Evolutionary conservation across 306 rosid genomes (phyloP), one percentile per base, ranked within the genome.

Genomic region (Prunus fruticosa): DNA sequence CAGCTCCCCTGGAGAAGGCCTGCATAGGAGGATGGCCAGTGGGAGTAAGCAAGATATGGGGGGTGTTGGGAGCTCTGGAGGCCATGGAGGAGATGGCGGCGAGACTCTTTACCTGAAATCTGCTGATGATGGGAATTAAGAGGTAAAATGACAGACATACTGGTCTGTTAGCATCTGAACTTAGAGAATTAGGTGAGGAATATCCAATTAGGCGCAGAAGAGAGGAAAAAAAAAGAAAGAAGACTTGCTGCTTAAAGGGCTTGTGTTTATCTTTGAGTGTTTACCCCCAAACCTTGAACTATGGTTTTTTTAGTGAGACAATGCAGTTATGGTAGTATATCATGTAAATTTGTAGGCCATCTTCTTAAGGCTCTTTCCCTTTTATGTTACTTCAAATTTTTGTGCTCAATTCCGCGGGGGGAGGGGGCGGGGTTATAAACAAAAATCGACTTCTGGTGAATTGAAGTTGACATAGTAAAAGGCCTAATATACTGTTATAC

Each of bases 101-200:
- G 98, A 95, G 76, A 85, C 78, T 27, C 93, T 89, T 34, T 95
- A 95, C 85, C 86, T 92, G 67, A 95, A 92, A 78, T 73, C 91
- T 23, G 64, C 89, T 12, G 93, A 86, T 74, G 91, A 91, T 80
- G 91, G 84, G 51, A 92, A 92, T 78, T 92, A 75, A 78, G 53
- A 19, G 15, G 77, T n/a, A 32, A 54, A 75, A 65, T 67, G 76
- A 56, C 65, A 27, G 77, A 79, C 34, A 56, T 62, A 22, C 22
- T 38, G 79, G 61, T 60, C 46, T 74, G 79, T 78, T 62, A 79
- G 77, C 75, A 64, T 57, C 20, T 57, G 77, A 64, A 78, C 56
- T 71, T 79, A 84, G 83, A 78, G 67, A 71, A 56, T 49, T 73
- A 82, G 86, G 73, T 25, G 83, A 79, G 80, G 65, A 72, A 70